Conservation (phyloP, 805 yeast genomes). For the Saccharomycopsis sp. region DNA sequence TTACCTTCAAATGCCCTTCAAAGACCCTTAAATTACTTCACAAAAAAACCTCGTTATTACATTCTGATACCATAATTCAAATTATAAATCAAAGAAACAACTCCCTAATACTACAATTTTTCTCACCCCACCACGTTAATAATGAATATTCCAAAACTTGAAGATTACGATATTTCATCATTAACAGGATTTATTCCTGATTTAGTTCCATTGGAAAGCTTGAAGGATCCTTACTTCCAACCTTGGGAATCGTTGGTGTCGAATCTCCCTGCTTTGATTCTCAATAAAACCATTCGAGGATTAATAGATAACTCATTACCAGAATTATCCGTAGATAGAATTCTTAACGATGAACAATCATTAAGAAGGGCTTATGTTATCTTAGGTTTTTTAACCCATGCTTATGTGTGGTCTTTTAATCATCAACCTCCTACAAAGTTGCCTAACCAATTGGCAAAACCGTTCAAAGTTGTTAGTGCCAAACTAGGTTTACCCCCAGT, state of each 20-base stretch:
- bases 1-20: no score
- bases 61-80: no score
- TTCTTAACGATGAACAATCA: conserved; percentile 34
- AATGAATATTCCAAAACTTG: no score
- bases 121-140: no score
- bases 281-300: conserved; percentile 49
- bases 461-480: conserved; percentile 50
- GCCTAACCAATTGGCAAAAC: conserved; percentile 61
- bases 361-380: conserved; percentile 74
- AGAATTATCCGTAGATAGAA: conserved; percentile 36
- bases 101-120: no score
- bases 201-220: conserved; percentile 44
- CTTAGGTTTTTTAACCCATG: conserved; percentile 73
- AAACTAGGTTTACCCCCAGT: conserved; percentile 70
- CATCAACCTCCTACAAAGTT: conserved; percentile 44
- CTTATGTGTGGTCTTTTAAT: conserved; percentile 79
- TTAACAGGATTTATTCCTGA: conserved; percentile 73
- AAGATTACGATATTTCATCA: conserved; percentile 62
- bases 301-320: conserved; percentile 56
- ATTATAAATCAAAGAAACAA: no score
- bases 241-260: conserved; percentile 71
- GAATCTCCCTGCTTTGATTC: conserved; percentile 62
- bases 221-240: conserved; percentile 51
- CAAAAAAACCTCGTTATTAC: no score
- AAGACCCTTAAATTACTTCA: no score